A percentile compares a stretch with the other conserved stretches of the same genome.
Conservation (phyloP, 208 protist genomes). For the Wallacemonas collosoma region DNA sequence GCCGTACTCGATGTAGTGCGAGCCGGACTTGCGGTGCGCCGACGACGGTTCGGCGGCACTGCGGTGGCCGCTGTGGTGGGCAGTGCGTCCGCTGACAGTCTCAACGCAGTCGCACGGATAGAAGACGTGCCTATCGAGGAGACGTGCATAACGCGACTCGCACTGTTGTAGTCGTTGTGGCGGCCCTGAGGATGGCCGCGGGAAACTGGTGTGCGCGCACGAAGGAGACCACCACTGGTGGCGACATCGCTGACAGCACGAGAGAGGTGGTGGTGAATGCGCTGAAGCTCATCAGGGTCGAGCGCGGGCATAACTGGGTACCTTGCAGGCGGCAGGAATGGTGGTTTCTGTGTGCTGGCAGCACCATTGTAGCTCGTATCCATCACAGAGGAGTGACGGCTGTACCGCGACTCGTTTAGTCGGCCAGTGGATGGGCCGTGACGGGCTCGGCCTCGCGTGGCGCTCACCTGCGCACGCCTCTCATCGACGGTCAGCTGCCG, state of each 20-base stretch:
- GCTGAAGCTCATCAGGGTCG: slow-evolving; percentile 16
- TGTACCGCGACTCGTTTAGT: background rate
- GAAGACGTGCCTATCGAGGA: background rate
- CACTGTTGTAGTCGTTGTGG: background rate
- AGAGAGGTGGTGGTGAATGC: slow-evolving; percentile 34
- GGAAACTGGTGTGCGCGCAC: background rate
- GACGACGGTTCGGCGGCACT: background rate
- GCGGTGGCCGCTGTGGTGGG: background rate
- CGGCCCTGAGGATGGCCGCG: background rate
- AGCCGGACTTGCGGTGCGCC: background rate
- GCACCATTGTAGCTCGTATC: slow-evolving; percentile 1
- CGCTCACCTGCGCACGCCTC: slow-evolving; percentile 14
- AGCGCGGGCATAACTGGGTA: slow-evolving; percentile 33
- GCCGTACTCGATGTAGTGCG: too few relatives aligned
- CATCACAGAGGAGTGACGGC: background rate
- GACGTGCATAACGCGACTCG: background rate
- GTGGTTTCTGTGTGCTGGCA: slow-evolving; percentile 4
- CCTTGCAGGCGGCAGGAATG: slow-evolving; percentile 32
- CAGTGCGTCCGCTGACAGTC: background rate
- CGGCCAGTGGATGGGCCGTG: background rate
- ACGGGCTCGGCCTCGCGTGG: background rate
- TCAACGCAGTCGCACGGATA: background rate
- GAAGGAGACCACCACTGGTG: background rate
- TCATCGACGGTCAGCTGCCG: background rate
- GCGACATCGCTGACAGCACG: slow-evolving; percentile 25